Evolutionary conservation across 2,329 filamentous ascomycete genomes (phyloP).

Genomic region (Pseudogymnoascus sp.): DNA sequence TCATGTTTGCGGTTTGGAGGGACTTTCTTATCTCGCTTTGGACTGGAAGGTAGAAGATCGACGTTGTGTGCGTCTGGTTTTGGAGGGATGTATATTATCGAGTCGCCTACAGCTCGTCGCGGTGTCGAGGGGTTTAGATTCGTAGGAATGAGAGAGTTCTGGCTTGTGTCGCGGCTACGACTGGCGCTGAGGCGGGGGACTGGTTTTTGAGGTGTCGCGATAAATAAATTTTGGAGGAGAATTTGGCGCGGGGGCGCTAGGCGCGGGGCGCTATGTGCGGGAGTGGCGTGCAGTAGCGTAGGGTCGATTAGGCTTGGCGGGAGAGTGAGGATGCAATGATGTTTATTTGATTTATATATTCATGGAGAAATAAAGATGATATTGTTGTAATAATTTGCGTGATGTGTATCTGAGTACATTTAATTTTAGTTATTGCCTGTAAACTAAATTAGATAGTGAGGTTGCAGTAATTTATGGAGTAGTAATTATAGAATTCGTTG

Average conservation of each 20-base stretch:
- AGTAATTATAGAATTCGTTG: not conserved
- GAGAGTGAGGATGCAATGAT: not conserved
- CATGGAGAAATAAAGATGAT: not conserved
- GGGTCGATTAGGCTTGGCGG: not conserved
- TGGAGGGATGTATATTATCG: not conserved
- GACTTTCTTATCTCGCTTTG: not conserved
- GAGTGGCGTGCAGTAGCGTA: slow-evolving; percentile 8
- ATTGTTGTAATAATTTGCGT: not conserved
- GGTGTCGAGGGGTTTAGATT: not conserved
- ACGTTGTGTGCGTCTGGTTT: not conserved
- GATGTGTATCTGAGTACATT: not conserved
- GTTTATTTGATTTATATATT: not conserved
- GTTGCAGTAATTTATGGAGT: not conserved
- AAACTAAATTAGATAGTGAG: too few species aligned
- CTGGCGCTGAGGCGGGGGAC: not conserved
- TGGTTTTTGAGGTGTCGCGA: slow-evolving; percentile 1
- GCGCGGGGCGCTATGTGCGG: slow-evolving; percentile 7
- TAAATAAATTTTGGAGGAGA: slow-evolving; percentile 11
- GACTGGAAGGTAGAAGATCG: not conserved
- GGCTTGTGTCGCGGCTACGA: slow-evolving; percentile 7
- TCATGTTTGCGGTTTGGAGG: not conserved
- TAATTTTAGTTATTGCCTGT: not conserved
- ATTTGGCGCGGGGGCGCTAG: slow-evolving; percentile 7
- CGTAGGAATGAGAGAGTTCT: not conserved
- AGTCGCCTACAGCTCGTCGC: not conserved